Evolutionary conservation across 345 rosid species (phyloP), one percentile per base, ranked within the genome.

Genomic region (Arabidopsis suecica): DNA sequence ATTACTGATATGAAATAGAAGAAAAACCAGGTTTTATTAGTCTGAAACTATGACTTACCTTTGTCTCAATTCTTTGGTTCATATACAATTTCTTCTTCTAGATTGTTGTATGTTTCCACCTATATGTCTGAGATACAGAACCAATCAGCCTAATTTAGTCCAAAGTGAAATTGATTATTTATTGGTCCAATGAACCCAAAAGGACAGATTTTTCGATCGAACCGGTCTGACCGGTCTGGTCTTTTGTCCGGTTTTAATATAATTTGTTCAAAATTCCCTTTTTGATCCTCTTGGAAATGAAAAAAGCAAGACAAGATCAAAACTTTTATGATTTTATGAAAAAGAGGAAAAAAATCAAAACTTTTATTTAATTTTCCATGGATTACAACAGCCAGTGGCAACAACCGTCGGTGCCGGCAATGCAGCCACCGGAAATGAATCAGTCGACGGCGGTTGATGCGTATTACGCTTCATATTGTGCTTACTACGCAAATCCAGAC

Each of bases 401-500:
- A 40, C 61, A 68, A 7, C 10, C 11, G 25, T 11, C 61, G 51
- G 37, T 51, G 8, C 36, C 72, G 50, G 72, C 61, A 14, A 68
- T 25, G 2, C 58, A 49, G 36, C 22, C 71, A 12, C 61, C 51
- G 62, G 62, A 14, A 72, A 10, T 50, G 60, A 61, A 63, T 18
- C 38, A 40, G 37, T n/a, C 51, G 18, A 6, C 61, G 12, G 28
- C 61, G 5, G 18, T n/a, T 14, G 49, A 72, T 42, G 37, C 57
- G 12, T 64, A 63, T 28, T 65, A 54, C 78, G 49, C 50, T 57
- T 47, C 79, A 51, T 38, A 40, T 68, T 66, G 14, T 41, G 22
- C 55, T 45, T 49, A 56, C 62, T 63, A 77, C 69, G 9, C 73
- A 41, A 63, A 77, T 36, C 69, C 63, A 51, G 25, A 41, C 56